Evolutionary conservation across 2,329 filamentous ascomycete genomes (phyloP).

Genomic region (Xylaria sp.): DNA sequence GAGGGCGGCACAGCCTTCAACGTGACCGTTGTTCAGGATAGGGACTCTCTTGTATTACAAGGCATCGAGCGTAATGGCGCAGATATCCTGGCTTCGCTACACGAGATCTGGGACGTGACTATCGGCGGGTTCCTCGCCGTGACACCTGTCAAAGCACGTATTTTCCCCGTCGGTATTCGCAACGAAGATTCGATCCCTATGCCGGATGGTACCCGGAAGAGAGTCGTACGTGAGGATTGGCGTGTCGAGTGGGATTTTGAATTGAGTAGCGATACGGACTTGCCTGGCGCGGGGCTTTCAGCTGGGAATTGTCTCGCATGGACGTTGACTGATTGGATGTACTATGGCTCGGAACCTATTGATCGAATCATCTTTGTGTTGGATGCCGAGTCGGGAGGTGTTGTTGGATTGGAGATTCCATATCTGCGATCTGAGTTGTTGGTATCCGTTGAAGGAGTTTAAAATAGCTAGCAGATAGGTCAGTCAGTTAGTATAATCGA

Average conservation of each 20-base stretch:
- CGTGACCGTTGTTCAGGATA: slow-evolving; percentile 8
- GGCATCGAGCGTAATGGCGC: slow-evolving; percentile 10
- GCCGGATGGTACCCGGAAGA: background rate
- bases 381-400: slow-evolving; percentile 9
- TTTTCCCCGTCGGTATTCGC: slow-evolving; percentile 18
- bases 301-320: slow-evolving; percentile 11
- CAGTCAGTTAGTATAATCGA: background rate
- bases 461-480: background rate
- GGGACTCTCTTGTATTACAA: slow-evolving; percentile 13
- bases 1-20: background rate
- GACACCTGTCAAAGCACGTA: slow-evolving; percentile 3
- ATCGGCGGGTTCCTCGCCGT: slow-evolving; percentile 16
- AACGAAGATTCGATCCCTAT: background rate
- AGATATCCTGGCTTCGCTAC: slow-evolving; percentile 17
- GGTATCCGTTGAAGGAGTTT: background rate
- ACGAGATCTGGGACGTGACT: slow-evolving; percentile 20
- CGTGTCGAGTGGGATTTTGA: slow-evolving; percentile 21
- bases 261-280: background rate
- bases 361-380: slow-evolving; percentile 21
- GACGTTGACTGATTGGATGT: slow-evolving; percentile 21
- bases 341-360: slow-evolving; percentile 23
- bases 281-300: slow-evolving; percentile 13
- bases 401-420: slow-evolving; percentile 17
- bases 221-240: slow-evolving; percentile 21
- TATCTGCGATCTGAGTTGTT: slow-evolving; percentile 16